Conservation (phyloP, 345 rosid species). For the Eucalyptus sideroxylon region DNA sequence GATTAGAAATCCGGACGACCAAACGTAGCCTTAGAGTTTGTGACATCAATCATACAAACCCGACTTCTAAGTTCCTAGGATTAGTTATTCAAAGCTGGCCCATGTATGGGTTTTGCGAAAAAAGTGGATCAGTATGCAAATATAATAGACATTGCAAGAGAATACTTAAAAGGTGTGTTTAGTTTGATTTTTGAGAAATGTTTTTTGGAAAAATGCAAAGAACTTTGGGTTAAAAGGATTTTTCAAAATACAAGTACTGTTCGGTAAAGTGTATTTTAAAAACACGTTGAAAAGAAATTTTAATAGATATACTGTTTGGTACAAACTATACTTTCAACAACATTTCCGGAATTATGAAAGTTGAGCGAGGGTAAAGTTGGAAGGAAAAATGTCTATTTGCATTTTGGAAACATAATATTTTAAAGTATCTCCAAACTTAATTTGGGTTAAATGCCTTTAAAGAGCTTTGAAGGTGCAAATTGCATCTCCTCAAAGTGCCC, state of each 20-base stretch:
- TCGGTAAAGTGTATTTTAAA: too few relatives aligned
- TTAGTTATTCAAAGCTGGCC: background rate
- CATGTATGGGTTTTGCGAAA: background rate
- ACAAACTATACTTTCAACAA: too few relatives aligned
- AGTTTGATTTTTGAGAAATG: too few relatives aligned
- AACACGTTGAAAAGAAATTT: too few relatives aligned
- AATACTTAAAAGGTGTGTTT: background rate
- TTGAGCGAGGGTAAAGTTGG: rapidly evolving
- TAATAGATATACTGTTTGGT: rapidly evolving
- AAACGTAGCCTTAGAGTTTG: background rate
- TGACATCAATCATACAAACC: background rate
- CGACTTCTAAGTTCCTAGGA: background rate
- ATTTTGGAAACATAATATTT: background rate
- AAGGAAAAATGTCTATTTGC: background rate
- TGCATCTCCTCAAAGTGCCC: background rate
- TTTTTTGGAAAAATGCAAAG: too few relatives aligned
- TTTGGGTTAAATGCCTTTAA: background rate
- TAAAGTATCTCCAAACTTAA: too few relatives aligned
- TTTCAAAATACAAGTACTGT: too few relatives aligned
- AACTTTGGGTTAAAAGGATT: too few relatives aligned
- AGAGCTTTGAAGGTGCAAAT: background rate
- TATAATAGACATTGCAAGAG: background rate
- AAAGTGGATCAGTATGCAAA: background rate
- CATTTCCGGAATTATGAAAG: background rate
- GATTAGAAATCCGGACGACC: too few relatives aligned